Base-by-base conservation (phyloP, 306 rosid genomes). In the Prunus padus region DNA sequence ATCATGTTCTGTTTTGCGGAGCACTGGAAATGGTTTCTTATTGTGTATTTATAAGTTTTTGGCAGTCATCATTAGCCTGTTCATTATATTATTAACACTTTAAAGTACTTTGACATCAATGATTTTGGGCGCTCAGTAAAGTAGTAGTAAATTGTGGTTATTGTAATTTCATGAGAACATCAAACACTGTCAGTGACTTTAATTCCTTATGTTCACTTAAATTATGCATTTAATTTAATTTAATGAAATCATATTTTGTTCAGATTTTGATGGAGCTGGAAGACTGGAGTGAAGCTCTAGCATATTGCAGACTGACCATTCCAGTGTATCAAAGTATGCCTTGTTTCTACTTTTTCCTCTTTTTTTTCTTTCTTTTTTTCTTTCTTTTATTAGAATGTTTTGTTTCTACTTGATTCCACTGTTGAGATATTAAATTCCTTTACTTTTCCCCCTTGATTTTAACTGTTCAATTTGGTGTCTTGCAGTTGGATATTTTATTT, bases 231-330 rank as follows among this genome's bases (percentile, higher is more conserved):
- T 47, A 30, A 3, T 31, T 61, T 47, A 30, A 3, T 70, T 45
- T 33, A 28, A 7, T 63, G 15, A 12, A 56, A 10, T 66, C 55
- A 16, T 73, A 37, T 60, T 49, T 31, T 83, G 71, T 84, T 71
- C 92, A 94, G 98, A 79, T 87, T 73, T 80, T 88, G 78, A 94
- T 94, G 97, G 88, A 94, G 85, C 78, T 87, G 80, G 88, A 90
- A 83, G 80, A 80, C 74, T 94, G 97, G 98, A 86, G 71, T 74
- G 90, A 85, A 76, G 98, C 98, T 82, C 88, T 92, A 67, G 80
- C 80, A 20, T 94, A 87, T 74, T 94, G 98, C 88, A 88, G 87
- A 79, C 73, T 87, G 87, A 94, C 98, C 81, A 85, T 94, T 81
- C 96, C 96, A 71, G 84, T 84, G 42, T 94, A 94, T 84, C 83